phyloP scores from a whole-genome alignment of 305 asterid species.

The Monarda citriodora region DNA sequence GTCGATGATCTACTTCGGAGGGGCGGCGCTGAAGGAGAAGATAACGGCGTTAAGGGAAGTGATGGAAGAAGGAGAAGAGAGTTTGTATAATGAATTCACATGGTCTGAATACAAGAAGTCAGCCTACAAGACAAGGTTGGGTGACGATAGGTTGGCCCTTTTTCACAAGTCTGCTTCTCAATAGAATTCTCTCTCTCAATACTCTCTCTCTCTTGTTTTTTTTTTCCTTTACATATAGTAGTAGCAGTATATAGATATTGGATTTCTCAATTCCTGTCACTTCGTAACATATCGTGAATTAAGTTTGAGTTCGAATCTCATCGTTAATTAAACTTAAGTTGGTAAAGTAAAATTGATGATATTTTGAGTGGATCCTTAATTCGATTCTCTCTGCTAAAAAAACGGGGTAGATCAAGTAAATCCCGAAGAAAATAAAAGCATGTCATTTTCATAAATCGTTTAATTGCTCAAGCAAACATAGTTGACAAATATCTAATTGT shows the following conservation, averaged over 20 bases:
- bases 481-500: no score
- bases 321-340: no score
- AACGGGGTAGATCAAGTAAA: no score
- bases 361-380: no score
- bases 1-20: slow-evolving; percentile 85
- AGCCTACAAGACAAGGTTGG: slow-evolving; percentile 48
- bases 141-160: slow-evolving; percentile 37
- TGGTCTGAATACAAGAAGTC: slow-evolving; percentile 75
- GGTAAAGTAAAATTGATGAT: no score
- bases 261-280: no score
- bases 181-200: not conserved
- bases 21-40: slow-evolving; percentile 57
- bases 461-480: no score
- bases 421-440: no score
- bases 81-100: slow-evolving; percentile 72
- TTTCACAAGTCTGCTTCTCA: slow-evolving; percentile 29
- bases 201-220: not conserved
- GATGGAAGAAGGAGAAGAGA: slow-evolving; percentile 67
- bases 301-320: no score
- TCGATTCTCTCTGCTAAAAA: no score
- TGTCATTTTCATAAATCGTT: no score
- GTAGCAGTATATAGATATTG: not conserved
- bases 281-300: no score
- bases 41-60: slow-evolving; percentile 43
- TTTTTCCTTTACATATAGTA: not conserved